Conservation (phyloP, 148 eudicot species). For the Chenopodium album region DNA sequence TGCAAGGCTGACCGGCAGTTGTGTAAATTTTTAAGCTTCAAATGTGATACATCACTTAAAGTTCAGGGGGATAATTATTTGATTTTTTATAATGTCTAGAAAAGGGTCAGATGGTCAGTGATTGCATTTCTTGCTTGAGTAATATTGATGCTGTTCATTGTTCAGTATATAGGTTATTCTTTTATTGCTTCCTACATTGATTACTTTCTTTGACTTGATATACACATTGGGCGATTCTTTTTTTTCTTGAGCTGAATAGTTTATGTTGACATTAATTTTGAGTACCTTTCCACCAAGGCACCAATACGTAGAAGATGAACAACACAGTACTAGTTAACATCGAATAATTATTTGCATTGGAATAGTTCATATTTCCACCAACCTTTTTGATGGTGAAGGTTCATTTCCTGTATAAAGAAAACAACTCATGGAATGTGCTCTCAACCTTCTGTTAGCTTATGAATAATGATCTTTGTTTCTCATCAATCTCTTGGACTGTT, state of each 20-base stretch:
- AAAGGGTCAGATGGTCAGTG: not conserved
- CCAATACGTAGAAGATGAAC: not conserved
- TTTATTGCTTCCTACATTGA: not conserved
- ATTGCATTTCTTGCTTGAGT: not conserved
- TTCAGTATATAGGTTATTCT: not conserved
- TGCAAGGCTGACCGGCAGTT: not conserved
- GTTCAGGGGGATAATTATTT: not conserved
- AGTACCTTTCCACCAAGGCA: not conserved
- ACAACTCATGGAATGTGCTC: not conserved
- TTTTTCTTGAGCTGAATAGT: not conserved
- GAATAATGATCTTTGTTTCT: not conserved
- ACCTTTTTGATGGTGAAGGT: not conserved
- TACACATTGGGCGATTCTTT: not conserved
- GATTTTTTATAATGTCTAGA: too few species aligned
- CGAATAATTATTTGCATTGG: not conserved
- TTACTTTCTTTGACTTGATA: not conserved
- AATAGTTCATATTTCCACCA: not conserved
- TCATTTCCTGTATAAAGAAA: too few species aligned
- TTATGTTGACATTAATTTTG: not conserved
- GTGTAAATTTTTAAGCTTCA: not conserved
- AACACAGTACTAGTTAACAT: not conserved
- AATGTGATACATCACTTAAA: not conserved
- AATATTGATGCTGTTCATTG: not conserved
- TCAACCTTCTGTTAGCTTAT: not conserved
- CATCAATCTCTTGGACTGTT: not conserved